Evolutionary conservation across 2,329 filamentous ascomycete species (phyloP).

Genomic region (Cladosporium austrohemisphaericum): DNA sequence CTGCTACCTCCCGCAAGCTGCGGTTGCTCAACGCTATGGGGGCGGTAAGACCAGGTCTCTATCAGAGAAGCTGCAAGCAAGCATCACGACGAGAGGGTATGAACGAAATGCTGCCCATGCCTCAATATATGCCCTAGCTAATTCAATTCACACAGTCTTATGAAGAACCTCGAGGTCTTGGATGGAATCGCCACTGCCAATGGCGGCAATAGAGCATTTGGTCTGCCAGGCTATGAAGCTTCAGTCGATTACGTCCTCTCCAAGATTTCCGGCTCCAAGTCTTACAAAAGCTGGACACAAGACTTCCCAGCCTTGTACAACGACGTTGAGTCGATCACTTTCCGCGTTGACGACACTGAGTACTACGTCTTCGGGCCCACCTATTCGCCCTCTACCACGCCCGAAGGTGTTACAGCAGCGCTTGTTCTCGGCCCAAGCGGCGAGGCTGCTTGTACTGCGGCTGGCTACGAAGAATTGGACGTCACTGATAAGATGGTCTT

Average conservation of each 20-base stretch:
- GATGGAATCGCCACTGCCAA: constrained; percentile 54
- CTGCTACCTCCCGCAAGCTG: constrained; percentile 4
- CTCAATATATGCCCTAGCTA: neutral
- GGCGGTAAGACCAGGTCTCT: constrained; percentile 7
- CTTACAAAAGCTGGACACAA: constrained; percentile 19
- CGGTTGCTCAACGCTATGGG: neutral
- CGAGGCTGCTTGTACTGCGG: constrained; percentile 59
- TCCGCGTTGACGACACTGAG: constrained; percentile 56
- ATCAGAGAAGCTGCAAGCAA: constrained; percentile 17
- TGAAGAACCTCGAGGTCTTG: constrained; percentile 52
- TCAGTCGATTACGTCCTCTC: constrained; percentile 56
- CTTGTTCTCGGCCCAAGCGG: constrained; percentile 53
- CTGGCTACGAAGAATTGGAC: constrained; percentile 57
- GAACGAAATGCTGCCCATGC: neutral
- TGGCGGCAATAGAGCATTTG: constrained; percentile 59
- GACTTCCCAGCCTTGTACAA: constrained; percentile 20
- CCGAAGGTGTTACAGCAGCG: constrained; percentile 55
- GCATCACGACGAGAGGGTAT: constrained; percentile 16
- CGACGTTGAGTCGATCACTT: constrained; percentile 20
- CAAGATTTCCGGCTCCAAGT: constrained; percentile 42
- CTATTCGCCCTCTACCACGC: constrained; percentile 58
- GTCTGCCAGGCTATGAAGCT: constrained; percentile 56
- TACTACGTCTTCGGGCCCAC: constrained; percentile 59
- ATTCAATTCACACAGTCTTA: constrained; percentile 41
- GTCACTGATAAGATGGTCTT: constrained; percentile 64